A percentile compares a stretch with the other conserved stretches of the same genome.
These are phyloP conservation scores for Alternaria gaisen DNA, from an alignment of 2,329 filamentous ascomycete species.

Conservation along the genomic window DNA sequence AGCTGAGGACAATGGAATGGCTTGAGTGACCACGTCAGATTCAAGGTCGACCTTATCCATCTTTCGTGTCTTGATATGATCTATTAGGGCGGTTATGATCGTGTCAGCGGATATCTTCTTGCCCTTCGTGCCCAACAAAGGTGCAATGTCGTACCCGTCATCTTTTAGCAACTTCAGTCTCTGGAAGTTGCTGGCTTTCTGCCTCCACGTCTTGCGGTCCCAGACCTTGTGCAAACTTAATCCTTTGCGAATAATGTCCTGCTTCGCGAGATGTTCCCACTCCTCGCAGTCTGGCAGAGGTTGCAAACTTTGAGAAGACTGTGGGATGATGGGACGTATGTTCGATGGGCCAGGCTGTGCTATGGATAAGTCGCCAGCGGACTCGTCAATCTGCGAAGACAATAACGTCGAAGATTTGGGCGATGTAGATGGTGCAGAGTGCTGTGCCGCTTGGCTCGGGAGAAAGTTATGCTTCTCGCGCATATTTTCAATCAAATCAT, in stretches of 20 bases:
- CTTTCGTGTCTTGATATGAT: constrained; percentile 6
- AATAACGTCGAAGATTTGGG: background rate
- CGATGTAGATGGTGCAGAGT: background rate
- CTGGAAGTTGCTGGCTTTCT: constrained; percentile 15
- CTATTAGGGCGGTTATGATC: constrained; percentile 12
- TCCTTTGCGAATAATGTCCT: background rate
- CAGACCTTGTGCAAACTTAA: constrained; percentile 13
- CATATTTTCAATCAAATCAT: constrained; percentile 1
- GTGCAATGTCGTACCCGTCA: constrained; percentile 19
- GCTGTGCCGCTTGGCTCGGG: background rate
- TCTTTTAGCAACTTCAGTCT: constrained; percentile 20
- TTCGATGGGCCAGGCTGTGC: background rate
- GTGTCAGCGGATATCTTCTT: constrained; percentile 1
- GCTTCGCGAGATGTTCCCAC: constrained; percentile 7
- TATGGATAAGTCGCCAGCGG: background rate
- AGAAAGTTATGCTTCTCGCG: background rate
- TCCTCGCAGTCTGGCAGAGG: background rate
- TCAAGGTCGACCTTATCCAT: background rate
- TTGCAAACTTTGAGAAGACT: background rate
- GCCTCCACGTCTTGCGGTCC: constrained; percentile 18
- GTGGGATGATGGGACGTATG: background rate
- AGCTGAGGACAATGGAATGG: background rate
- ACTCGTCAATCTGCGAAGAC: background rate
- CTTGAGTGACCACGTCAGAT: background rate
- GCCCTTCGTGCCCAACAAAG: background rate